A percentile compares a stretch with the other conserved stretches of the same genome.
phyloP scores from a whole-genome alignment of 306 rosid species.

The Bauhinia variegata region DNA sequence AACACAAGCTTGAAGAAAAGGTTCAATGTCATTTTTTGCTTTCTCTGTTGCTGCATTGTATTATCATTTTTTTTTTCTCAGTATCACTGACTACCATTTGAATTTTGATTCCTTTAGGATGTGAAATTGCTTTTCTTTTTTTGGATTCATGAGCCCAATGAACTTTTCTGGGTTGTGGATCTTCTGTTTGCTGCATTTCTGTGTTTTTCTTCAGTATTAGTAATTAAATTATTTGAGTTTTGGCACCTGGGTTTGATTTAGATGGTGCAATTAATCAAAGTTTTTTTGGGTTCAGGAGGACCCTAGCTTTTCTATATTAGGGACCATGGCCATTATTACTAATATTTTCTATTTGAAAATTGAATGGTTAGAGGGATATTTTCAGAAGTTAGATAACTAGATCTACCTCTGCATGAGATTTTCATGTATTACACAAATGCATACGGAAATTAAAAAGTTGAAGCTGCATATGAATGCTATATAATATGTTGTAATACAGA shows the following conservation, averaged over 20 bases:
- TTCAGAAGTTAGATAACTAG: no score
- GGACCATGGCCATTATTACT: background rate
- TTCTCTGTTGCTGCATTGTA: background rate
- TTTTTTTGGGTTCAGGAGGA: background rate
- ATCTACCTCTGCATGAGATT: no score
- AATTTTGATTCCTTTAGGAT: background rate
- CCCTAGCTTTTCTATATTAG: background rate
- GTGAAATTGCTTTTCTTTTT: background rate
- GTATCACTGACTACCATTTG: no score
- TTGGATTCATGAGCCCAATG: background rate
- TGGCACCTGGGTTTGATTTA: no score
- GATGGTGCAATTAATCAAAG: background rate
- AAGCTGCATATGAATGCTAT: no score
- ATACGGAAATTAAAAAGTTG: no score
- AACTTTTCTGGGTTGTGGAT: background rate
- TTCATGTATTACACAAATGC: no score
- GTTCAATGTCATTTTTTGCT: constrained; percentile 12
- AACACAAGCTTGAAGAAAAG: constrained; percentile 58
- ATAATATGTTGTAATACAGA: no score
- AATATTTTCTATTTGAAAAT: background rate
- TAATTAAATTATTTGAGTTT: no score
- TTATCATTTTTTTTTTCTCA: background rate
- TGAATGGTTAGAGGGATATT: background rate
- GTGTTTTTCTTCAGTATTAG: no score
- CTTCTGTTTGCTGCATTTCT: background rate